Conservation (phyloP, 225 moss, liverwort and hornwort species). For the Rhytidiadelphus loreus region DNA sequence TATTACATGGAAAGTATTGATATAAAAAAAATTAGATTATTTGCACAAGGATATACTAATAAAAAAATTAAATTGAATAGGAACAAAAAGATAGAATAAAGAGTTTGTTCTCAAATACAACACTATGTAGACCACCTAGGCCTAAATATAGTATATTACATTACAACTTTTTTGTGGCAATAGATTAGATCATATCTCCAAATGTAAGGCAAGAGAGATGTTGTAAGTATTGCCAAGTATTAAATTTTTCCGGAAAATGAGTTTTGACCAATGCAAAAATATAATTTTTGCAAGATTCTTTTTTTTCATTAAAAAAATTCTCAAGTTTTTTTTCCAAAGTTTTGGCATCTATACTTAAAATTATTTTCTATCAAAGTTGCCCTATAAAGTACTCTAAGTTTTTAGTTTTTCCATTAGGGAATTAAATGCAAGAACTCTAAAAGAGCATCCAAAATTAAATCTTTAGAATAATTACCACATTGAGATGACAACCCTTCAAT, state of each 20-base stretch:
- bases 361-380: no score
- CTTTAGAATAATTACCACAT: background rate
- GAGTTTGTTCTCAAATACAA: background rate
- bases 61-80: background rate
- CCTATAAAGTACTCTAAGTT: background rate
- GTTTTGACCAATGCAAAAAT: no score
- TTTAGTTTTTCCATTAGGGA: background rate
- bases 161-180: background rate
- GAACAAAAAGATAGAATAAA: background rate
- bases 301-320: no score
- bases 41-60: background rate
- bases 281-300: no score
- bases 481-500: background rate
- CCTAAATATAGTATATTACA: background rate
- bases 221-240: no score
- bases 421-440: background rate
- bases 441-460: rapidly evolving
- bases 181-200: background rate
- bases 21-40: background rate
- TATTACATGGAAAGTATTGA: background rate
- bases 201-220: rapidly evolving
- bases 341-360: no score
- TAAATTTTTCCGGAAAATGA: no score
- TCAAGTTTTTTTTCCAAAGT: no score
- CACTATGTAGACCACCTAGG: background rate